phyloP scores from a whole-genome alignment of 495 filamentous ascomycete genomes.

The Xylaria flabelliformis region DNA sequence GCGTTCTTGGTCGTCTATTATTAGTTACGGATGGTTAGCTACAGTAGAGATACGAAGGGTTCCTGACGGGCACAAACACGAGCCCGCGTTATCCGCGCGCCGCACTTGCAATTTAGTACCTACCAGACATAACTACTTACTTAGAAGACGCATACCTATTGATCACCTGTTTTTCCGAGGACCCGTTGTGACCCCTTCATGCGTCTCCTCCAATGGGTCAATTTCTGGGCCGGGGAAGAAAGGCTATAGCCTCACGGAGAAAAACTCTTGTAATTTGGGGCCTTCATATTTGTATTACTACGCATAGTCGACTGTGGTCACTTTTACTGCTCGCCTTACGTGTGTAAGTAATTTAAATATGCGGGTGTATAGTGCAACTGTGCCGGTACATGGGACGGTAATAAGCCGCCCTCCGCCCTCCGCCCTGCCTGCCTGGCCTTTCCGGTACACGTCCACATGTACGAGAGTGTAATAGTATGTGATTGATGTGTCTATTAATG shows the following conservation, averaged over 20 bases:
- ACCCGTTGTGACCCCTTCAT: background rate
- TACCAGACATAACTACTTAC: background rate
- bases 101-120: slow-evolving; percentile 5
- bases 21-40: slow-evolving; percentile 9
- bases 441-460: slow-evolving; percentile 15
- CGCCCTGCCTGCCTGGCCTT: background rate
- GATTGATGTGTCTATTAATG: background rate
- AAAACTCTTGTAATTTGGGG: background rate
- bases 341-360: slow-evolving; percentile 10
- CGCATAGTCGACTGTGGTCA: background rate
- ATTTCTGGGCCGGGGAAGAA: background rate
- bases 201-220: background rate
- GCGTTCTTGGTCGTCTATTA: slow-evolving; percentile 18
- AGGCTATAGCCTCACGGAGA: background rate
- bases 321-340: background rate
- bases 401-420: slow-evolving; percentile 13
- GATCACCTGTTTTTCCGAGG: background rate
- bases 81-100: slow-evolving; percentile 21
- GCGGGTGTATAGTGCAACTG: slow-evolving; percentile 11
- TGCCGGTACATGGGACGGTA: slow-evolving; percentile 13
- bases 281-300: background rate
- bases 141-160: background rate
- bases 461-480: background rate
- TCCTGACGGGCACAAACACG: background rate
- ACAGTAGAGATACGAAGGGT: background rate